phyloP scores from a whole-genome alignment of 306 rosid species.

The Inga leiocalycina region DNA sequence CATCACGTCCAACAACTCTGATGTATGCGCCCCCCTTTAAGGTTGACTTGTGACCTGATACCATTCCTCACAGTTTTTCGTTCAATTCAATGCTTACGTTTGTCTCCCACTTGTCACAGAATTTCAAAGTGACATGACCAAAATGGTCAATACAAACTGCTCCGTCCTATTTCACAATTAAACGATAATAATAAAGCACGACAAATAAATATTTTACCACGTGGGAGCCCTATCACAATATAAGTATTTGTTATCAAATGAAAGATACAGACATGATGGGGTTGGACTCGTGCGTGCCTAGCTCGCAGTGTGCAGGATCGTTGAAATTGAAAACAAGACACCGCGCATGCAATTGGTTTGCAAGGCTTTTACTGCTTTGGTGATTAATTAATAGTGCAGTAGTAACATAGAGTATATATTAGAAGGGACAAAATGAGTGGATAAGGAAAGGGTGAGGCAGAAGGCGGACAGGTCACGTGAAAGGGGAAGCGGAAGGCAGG shows the following conservation, averaged over 20 bases:
- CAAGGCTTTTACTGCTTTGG: not conserved
- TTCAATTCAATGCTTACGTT: not conserved
- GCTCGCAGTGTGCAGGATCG: not conserved
- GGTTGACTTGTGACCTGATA: not conserved
- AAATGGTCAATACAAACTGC: no score
- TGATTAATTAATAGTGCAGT: no score
- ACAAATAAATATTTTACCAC: no score
- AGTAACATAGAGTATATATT: not conserved
- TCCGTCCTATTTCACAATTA: not conserved
- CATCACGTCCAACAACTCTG: not conserved
- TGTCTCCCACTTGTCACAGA: not conserved
- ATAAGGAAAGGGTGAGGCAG: not conserved
- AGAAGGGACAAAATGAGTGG: not conserved
- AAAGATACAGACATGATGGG: not conserved
- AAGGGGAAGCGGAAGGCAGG: not conserved
- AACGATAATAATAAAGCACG: no score
- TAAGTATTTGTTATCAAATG: no score
- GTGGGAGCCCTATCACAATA: no score
- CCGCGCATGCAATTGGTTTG: not conserved
- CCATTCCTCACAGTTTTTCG: not conserved
- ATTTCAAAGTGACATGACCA: no score
- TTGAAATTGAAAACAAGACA: not conserved
- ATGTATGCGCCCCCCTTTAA: not conserved
- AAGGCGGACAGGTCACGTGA: slow-evolving; percentile 12
- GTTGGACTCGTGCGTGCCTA: not conserved